These are phyloP conservation scores for Nissolia schottii DNA, from an alignment of 306 rosid species.

Conservation along the genomic window DNA sequence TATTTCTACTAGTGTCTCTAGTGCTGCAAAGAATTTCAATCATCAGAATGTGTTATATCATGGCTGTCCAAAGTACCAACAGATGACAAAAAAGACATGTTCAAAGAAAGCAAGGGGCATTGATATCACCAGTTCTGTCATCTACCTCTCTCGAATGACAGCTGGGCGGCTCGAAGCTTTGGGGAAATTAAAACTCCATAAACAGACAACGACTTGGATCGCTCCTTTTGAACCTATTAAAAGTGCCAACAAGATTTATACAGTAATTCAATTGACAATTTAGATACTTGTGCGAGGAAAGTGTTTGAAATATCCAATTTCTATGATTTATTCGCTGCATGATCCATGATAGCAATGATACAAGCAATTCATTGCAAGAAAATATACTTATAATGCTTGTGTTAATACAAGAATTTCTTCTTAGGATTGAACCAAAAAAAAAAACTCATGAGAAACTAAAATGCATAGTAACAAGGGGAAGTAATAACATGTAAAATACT, in stretches of 20 bases:
- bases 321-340: background rate
- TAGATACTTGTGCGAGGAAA: background rate
- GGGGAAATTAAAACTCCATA: slow-evolving; percentile 88
- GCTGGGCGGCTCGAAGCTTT: slow-evolving; percentile 77
- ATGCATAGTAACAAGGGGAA: background rate
- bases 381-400: background rate
- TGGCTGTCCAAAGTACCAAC: background rate
- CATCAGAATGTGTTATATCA: slow-evolving; percentile 21
- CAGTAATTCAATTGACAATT: slow-evolving; percentile 16
- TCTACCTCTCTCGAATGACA: slow-evolving; percentile 81
- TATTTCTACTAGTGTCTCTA: slow-evolving; percentile 66
- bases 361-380: slow-evolving; percentile 3
- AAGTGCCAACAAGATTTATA: slow-evolving; percentile 11
- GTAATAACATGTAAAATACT: background rate
- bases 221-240: slow-evolving; percentile 60
- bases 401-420: slow-evolving; percentile 13
- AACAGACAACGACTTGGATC: slow-evolving; percentile 52
- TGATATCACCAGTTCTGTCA: slow-evolving; percentile 12
- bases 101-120: background rate
- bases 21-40: slow-evolving; percentile 48
- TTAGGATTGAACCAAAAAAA: slow-evolving; percentile 1
- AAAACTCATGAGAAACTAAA: background rate
- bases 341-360: slow-evolving; percentile 11
- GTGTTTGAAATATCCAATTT: slow-evolving; percentile 6
- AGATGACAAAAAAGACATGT: background rate